A percentile compares a stretch with the other conserved stretches of the same genome.
phyloP scores from a whole-genome alignment of 2,329 filamentous ascomycete genomes.

The Thielaviopsis populi region DNA sequence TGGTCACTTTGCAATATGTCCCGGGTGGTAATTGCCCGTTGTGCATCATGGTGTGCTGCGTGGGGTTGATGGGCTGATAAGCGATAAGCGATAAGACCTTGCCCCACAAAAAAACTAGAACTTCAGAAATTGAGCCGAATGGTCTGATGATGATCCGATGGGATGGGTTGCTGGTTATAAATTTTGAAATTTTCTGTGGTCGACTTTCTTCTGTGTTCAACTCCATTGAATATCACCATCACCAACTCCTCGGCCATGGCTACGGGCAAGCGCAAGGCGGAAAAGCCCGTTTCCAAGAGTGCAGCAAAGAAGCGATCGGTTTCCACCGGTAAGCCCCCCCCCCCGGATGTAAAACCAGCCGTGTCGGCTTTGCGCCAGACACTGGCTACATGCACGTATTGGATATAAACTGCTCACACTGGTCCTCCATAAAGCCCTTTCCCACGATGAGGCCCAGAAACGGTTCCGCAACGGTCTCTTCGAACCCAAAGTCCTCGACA shows the following conservation, averaged over 20 bases:
- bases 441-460: constrained; percentile 28
- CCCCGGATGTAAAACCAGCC: background rate
- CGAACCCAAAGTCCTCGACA: constrained; percentile 38
- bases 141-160: constrained; percentile 11
- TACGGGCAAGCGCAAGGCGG: constrained; percentile 47
- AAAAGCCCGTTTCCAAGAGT: constrained; percentile 30
- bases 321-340: constrained; percentile 26
- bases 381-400: constrained; percentile 5
- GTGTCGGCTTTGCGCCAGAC: constrained; percentile 12
- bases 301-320: constrained; percentile 40
- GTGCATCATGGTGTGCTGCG: background rate
- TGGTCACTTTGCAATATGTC: background rate
- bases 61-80: background rate
- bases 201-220: background rate
- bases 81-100: constrained; percentile 14
- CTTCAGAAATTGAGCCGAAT: constrained; percentile 8
- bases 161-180: constrained; percentile 7
- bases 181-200: background rate
- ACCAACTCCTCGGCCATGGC: background rate
- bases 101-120: constrained; percentile 14
- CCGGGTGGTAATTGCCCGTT: background rate
- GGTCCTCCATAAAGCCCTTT: constrained; percentile 9
- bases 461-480: constrained; percentile 55
- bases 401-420: background rate
- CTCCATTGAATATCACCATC: constrained; percentile 19